Percentiles rank a stretch among this genome's conserved stretches.
These are phyloP conservation scores for Harringtonia lauricola DNA, from an alignment of 2,329 filamentous ascomycete genomes.

Conservation along the genomic window DNA sequence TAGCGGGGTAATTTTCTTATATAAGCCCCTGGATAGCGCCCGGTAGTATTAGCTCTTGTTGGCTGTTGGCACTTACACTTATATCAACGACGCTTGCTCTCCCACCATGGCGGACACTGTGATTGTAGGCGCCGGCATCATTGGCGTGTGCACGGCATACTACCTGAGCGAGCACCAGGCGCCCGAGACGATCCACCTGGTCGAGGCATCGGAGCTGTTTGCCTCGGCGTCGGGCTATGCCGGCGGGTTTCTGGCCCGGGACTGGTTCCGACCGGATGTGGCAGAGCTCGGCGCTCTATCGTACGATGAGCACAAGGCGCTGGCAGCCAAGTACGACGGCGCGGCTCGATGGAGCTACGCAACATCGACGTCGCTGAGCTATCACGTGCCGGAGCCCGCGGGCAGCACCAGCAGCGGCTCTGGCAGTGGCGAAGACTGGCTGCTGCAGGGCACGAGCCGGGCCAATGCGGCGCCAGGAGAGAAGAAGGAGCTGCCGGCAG, in stretches of 20 bases:
- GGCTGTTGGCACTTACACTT: background rate
- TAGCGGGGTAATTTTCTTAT: background rate
- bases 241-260: constrained; percentile 60
- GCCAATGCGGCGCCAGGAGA: constrained; percentile 18
- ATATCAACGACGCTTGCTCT: background rate
- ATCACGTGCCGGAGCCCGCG: constrained; percentile 16
- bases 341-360: constrained; percentile 37
- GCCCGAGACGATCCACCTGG: constrained; percentile 31
- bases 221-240: constrained; percentile 64
- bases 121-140: constrained; percentile 60
- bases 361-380: constrained; percentile 46
- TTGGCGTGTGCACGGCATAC: constrained; percentile 60
- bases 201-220: constrained; percentile 48
- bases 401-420: constrained; percentile 23
- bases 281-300: constrained; percentile 50
- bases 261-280: constrained; percentile 56
- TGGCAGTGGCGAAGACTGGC: constrained; percentile 60
- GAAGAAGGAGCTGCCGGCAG: background rate
- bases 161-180: constrained; percentile 47
- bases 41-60: no score
- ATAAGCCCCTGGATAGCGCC: no score
- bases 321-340: constrained; percentile 51
- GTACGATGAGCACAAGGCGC: constrained; percentile 54
- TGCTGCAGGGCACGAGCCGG: constrained; percentile 30
- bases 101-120: constrained; percentile 42